Conservation (phyloP, 805 yeast species). For the Yarrowia divulgata region DNA sequence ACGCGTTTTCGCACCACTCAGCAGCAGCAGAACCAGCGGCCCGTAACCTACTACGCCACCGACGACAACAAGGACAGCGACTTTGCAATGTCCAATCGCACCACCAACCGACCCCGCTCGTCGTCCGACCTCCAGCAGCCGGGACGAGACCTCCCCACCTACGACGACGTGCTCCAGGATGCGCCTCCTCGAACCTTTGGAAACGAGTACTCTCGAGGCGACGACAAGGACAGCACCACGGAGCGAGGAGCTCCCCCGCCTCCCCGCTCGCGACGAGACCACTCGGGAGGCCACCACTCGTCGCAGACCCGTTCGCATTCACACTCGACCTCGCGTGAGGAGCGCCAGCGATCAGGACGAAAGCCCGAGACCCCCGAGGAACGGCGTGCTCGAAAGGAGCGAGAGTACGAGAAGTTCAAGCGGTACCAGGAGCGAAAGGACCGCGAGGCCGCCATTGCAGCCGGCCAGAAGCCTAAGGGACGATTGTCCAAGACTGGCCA, state of each 20-base stretch:
- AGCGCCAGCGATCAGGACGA: slow-evolving; percentile 23
- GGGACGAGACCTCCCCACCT: slow-evolving; percentile 24
- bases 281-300: slow-evolving; percentile 16
- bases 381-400: slow-evolving; percentile 36
- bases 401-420: slow-evolving; percentile 39
- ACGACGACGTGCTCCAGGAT: slow-evolving; percentile 37
- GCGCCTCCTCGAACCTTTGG: slow-evolving; percentile 37
- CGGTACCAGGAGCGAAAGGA: slow-evolving; percentile 39
- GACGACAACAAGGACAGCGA: slow-evolving; percentile 15
- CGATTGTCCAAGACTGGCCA: slow-evolving; percentile 54
- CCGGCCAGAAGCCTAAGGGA: slow-evolving; percentile 18
- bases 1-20: slow-evolving; percentile 22
- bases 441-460: slow-evolving; percentile 21
- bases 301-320: slow-evolving; percentile 34
- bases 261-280: slow-evolving; percentile 10
- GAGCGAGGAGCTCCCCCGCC: slow-evolving; percentile 12
- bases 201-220: slow-evolving; percentile 36
- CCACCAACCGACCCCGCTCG: slow-evolving; percentile 26
- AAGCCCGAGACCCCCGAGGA: slow-evolving; percentile 35
- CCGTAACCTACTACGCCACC: slow-evolving; percentile 31
- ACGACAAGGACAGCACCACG: slow-evolving; percentile 17
- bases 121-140: slow-evolving; percentile 24
- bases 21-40: slow-evolving; percentile 14
- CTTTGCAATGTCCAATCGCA: slow-evolving; percentile 17
- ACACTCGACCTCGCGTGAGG: slow-evolving; percentile 35